Base-by-base conservation (phyloP, 1,139 yeast species). In the Pichia sp. region DNA sequence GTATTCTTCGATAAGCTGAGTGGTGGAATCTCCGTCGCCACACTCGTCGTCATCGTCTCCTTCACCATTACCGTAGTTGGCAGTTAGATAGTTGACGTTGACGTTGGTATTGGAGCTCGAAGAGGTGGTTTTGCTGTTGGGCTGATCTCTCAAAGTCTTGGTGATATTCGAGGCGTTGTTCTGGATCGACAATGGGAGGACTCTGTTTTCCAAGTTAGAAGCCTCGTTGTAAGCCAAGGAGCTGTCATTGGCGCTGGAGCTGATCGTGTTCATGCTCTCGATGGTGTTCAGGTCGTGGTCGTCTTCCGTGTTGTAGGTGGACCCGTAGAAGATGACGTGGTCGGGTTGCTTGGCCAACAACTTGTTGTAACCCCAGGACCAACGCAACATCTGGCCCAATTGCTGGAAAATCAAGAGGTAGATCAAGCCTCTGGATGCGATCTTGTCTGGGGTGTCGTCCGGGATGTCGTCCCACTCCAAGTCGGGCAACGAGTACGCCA, bases 301-400 rank as follows among this genome's bases (percentile, higher is more conserved):
- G 32, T 47, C 49, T 38, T 46, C 47, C 15, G 47, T 53, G 30
- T 10, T 26, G n/a, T 54, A 52, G n/a, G 54, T 47, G 5, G 50
- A 19, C 43, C 54, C 57, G 42, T 58, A 58, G 41, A 62, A 63
- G 8, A 62, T 54, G 15, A 79, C 70, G 59, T 79, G 82, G 47
- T 70, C 68, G 1, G 67, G 61, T 29, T 64, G 67, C 62, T 74
- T 81, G 50, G 85, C 78, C 58, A 88, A 73, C 57, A 88, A 73
- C 30, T 82, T 85, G 67, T 88, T 87, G 71, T 82, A 87, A n/a
- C 96, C 96, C 95, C 95, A 88, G 3, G 93, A 85, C 96, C 96
- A 88, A 59, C 96, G 75, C 57, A 88, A 74, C 63, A 87, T 79
- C 71, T 87, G 95, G 43, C 95, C 95, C 66, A 88, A 76, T 68